Evolutionary conservation across 352 stramenopile species (phyloP), one percentile per base, ranked within the genome.

Genomic region (Pythium pyrilobum): DNA sequence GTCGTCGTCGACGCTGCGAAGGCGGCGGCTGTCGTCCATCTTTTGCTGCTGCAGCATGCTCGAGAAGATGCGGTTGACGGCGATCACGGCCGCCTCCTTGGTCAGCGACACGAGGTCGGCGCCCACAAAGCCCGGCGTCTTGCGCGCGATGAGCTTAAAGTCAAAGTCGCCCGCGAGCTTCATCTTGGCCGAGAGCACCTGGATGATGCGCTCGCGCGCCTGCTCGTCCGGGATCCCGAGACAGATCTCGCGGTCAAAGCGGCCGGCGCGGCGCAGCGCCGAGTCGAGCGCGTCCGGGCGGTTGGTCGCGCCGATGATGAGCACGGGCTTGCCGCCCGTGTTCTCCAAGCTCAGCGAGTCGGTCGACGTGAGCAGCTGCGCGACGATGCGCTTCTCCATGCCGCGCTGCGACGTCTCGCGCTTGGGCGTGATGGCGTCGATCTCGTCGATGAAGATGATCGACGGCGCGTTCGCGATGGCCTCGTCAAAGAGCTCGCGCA

Each of bases 391-490:
- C 69, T 98, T 97, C 73, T 99, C 96, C 88, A 98, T 96, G 52
- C 97, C 92, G 36, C 92, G 88, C 34, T 89, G 86, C 28, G 89
- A 92, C 5, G 77, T 97, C 64, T 97, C 95, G 54, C 95, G 72
- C 67, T 97, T 97, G 16, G 93, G 92, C 21, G 93, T 97, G 76
- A 98, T 98, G 8, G 94, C 96, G 62, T 99, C 95, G 67, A 98
- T 95, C 66, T 98, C 95, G 58, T 98, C 96, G 60, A 99, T 98
- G 66, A 99, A 99, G 53, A 99, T 90, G 66, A 99, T 98, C 8
- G 96, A 92, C 55, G 88, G 96, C 45, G 89, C 92, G 45, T 98
- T 96, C 34, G 71, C 84, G 43, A 98, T 84, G 0, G 96, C 95
- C 63, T 98, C 90, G 56, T 98, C 92, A 66, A 99, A 98, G n/a